phyloP scores from a whole-genome alignment of 1,139 yeast genomes.

The Geotrichum phurueaensis region DNA sequence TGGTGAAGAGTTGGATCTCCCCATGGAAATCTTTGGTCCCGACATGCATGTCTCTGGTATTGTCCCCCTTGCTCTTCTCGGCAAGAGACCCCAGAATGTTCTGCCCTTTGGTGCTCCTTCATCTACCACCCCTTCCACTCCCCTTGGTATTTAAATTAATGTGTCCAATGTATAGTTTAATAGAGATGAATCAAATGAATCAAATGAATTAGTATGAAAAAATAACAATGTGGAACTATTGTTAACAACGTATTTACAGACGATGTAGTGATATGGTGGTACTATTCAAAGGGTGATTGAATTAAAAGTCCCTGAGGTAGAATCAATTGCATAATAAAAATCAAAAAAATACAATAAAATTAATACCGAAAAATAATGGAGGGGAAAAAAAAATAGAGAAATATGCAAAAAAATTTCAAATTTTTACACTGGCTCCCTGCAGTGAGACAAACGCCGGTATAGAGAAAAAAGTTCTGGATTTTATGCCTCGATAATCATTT shows the following conservation, averaged over 20 bases:
- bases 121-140: conserved; percentile 32
- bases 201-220: background rate
- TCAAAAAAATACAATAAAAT: no score
- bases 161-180: background rate
- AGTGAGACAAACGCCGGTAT: no score
- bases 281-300: no score
- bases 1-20: conserved; percentile 42
- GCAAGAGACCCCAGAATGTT: conserved; percentile 39
- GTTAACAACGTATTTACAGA: background rate
- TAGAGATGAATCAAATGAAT: background rate
- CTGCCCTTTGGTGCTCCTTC: conserved; percentile 37
- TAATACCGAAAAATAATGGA: no score
- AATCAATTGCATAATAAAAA: no score
- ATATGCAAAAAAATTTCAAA: no score
- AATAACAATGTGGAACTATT: background rate
- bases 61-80: conserved; percentile 40
- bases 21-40: conserved; percentile 47
- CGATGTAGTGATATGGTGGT: background rate
- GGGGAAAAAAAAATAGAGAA: no score
- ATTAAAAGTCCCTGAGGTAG: no score
- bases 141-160: conserved; percentile 25
- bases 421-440: no score
- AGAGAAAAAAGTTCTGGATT: background rate
- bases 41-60: conserved; percentile 47
- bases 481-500: background rate